Conservation (phyloP, 164 flowering plant species). For the Echeveria elegans region DNA sequence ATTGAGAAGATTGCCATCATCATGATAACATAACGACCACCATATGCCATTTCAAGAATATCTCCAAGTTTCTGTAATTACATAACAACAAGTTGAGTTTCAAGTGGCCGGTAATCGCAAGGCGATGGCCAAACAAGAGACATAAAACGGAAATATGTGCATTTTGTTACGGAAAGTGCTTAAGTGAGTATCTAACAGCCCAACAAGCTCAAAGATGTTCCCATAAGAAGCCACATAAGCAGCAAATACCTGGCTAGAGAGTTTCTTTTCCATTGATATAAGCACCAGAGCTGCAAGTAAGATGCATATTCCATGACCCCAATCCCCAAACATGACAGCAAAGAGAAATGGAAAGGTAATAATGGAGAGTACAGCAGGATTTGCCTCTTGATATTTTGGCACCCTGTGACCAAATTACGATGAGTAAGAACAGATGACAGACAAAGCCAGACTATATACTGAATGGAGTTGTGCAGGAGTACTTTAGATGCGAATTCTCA, state of each 20-base stretch:
- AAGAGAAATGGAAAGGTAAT: slow-evolving; percentile 8
- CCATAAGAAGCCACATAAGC: background rate
- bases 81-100: background rate
- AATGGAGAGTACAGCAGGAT: slow-evolving; percentile 9
- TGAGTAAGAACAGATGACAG: background rate
- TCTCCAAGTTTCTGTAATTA: slow-evolving; percentile 83
- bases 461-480: background rate
- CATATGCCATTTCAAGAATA: slow-evolving; percentile 85
- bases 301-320: slow-evolving; percentile 11
- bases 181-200: background rate
- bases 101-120: background rate
- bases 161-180: no score
- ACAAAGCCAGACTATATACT: no score
- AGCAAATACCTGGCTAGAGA: slow-evolving; percentile 5
- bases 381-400: slow-evolving; percentile 12
- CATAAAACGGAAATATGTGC: background rate
- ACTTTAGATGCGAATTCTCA: slow-evolving; percentile 1
- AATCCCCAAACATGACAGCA: slow-evolving; percentile 12
- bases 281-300: background rate
- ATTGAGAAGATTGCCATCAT: slow-evolving; percentile 94
- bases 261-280: slow-evolving; percentile 6
- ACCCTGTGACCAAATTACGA: background rate
- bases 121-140: no score
- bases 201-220: background rate
- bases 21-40: slow-evolving; percentile 93